Evolutionary conservation across 192 early-diverging fungal species (phyloP).

Genomic region (Gaertneriomyces semiglobifer): DNA sequence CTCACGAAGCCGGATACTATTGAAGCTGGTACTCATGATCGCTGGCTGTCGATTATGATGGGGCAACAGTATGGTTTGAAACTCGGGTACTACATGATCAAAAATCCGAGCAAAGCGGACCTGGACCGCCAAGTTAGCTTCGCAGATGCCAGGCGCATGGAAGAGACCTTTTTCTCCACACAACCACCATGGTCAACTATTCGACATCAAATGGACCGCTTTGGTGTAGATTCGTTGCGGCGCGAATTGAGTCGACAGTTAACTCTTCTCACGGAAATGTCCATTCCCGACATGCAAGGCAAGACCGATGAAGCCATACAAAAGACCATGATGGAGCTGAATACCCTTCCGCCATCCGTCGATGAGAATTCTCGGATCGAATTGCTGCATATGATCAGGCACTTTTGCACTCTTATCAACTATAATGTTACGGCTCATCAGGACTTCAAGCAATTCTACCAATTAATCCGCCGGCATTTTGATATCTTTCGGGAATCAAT

Average conservation of each 20-base stretch:
- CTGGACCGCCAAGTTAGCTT: conserved; percentile 27
- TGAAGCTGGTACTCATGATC: conserved; percentile 49
- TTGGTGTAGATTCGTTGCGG: conserved; percentile 38
- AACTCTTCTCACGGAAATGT: conserved; percentile 35
- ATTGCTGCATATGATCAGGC: conserved; percentile 44
- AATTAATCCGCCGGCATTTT: conserved; percentile 39
- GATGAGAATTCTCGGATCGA: conserved; percentile 45
- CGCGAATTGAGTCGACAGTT: conserved; percentile 39
- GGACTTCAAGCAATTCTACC: conserved; percentile 47
- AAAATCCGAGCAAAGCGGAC: conserved; percentile 45
- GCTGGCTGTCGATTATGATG: conserved; percentile 48
- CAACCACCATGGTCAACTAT: conserved; percentile 35
- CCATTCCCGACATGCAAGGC: conserved; percentile 42
- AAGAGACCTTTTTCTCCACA: conserved; percentile 37
- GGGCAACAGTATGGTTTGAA: conserved; percentile 47
- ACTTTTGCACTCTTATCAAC: conserved; percentile 43
- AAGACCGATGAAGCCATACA: conserved; percentile 41
- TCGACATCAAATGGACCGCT: conserved; percentile 39
- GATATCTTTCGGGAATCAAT: conserved; percentile 36
- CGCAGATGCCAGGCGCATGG: conserved; percentile 35
- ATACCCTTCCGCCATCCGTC: conserved; percentile 36
- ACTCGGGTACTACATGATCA: conserved; percentile 55
- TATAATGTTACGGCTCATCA: conserved; percentile 46
- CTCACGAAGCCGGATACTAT: conserved; percentile 63
- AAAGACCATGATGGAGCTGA: conserved; percentile 27